phyloP scores from a whole-genome alignment of 305 asterid species.

The Solanum chacoense region DNA sequence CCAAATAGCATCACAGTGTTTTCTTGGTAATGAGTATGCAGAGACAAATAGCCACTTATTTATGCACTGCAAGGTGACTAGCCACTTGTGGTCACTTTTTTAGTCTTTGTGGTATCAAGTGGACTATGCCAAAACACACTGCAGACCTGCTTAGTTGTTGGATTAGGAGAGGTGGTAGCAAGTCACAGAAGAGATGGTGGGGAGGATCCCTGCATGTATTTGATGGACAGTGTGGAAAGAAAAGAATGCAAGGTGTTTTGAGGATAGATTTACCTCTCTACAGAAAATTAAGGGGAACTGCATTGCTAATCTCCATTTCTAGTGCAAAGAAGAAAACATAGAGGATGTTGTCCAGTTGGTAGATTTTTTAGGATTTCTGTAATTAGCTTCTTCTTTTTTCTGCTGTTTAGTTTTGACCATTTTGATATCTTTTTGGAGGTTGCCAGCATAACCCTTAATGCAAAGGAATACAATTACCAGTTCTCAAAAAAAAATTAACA shows the following conservation, averaged over 20 bases:
- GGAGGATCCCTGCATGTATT: too few relatives aligned
- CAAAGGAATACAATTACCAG: background rate
- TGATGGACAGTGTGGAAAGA: background rate
- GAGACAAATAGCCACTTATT: background rate
- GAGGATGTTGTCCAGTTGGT: background rate
- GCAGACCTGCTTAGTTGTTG: background rate
- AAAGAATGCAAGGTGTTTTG: background rate
- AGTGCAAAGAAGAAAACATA: background rate
- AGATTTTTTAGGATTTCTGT: background rate
- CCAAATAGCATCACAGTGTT: background rate
- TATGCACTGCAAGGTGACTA: background rate
- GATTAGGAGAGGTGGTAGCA: background rate
- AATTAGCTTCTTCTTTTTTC: background rate
- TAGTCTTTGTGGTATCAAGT: background rate
- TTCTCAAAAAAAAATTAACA: background rate
- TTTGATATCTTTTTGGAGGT: background rate
- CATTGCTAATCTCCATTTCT: background rate
- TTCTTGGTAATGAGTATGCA: background rate
- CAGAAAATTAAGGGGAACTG: background rate
- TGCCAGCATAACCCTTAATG: background rate
- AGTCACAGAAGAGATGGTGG: too few relatives aligned
- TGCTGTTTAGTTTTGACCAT: background rate
- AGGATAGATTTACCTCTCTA: background rate
- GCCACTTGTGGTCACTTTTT: background rate
- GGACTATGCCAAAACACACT: background rate